phyloP scores from a whole-genome alignment of 768 basidiomycete genomes.

The Rhizopogon vulgaris region DNA sequence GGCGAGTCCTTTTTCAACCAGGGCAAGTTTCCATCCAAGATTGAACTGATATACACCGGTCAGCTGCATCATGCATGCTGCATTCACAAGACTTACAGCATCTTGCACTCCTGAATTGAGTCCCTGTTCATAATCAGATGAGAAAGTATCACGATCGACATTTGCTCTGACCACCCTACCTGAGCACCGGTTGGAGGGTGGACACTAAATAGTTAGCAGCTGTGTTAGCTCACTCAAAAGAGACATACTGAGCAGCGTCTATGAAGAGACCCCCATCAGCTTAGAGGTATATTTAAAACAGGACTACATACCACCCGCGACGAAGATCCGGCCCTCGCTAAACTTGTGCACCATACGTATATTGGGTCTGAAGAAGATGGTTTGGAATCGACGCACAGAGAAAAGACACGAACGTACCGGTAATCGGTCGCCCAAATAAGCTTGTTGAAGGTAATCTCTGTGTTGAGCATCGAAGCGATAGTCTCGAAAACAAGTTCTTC shows the following conservation, averaged over 20 bases:
- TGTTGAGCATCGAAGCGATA: too few species aligned
- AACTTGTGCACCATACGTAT: slow-evolving; percentile 43
- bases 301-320: slow-evolving; percentile 10
- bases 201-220: slow-evolving; percentile 1
- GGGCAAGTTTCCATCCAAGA: slow-evolving; percentile 25
- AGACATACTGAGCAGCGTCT: slow-evolving; percentile 20
- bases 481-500: slow-evolving; percentile 8
- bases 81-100: slow-evolving; percentile 16
- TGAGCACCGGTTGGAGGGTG: slow-evolving; percentile 19
- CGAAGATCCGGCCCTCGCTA: slow-evolving; percentile 18
- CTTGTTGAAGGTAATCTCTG: too few species aligned
- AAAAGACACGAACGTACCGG: too few species aligned
- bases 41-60: neutral
- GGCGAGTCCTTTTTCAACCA: slow-evolving; percentile 20
- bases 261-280: neutral
- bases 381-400: too few species aligned
- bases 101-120: slow-evolving; percentile 18
- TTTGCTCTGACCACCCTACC: slow-evolving; percentile 2
- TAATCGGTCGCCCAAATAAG: too few species aligned
- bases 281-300: neutral
- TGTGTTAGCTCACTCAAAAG: neutral
- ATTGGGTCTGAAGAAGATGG: slow-evolving; percentile 29
- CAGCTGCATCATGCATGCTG: neutral
- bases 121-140: slow-evolving; percentile 1
- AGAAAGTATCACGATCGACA: too few species aligned